These are phyloP conservation scores for Hibiscus tridactylites DNA, from an alignment of 345 rosid genomes.

Conservation along the genomic window DNA sequence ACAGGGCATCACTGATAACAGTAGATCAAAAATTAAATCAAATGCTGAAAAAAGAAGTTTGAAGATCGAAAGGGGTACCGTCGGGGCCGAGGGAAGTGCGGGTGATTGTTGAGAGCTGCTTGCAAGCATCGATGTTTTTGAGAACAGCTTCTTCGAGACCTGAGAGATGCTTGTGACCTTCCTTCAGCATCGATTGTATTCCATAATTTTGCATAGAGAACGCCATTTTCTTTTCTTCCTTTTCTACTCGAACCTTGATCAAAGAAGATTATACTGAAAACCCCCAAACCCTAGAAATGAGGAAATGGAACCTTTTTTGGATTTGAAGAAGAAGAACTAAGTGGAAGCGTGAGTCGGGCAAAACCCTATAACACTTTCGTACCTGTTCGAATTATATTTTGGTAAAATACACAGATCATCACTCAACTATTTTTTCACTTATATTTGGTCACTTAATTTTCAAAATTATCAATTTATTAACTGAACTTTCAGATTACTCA, in stretches of 20 bases:
- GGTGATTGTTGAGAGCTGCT: constrained; percentile 84
- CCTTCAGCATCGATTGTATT: constrained; percentile 88
- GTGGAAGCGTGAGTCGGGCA: neutral
- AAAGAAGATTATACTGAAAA: neutral
- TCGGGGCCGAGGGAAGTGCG: constrained; percentile 98
- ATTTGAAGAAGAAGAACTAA: neutral
- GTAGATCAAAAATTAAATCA: too few species aligned
- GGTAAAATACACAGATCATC: too few species aligned
- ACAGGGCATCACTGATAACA: neutral
- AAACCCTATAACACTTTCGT: neutral
- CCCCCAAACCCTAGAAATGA: neutral
- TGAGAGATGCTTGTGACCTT: constrained; percentile 90
- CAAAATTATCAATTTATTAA: too few species aligned
- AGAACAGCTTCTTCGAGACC: constrained; percentile 94
- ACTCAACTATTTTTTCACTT: too few species aligned
- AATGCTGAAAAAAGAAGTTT: neutral
- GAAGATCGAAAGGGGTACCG: constrained; percentile 31
- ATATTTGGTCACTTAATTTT: too few species aligned
- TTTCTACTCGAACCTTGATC: neutral
- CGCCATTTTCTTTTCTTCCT: constrained; percentile 35
- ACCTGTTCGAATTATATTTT: too few species aligned
- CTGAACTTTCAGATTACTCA: too few species aligned
- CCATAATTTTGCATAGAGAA: constrained; percentile 86
- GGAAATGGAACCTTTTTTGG: neutral
- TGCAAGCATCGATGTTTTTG: constrained; percentile 97